Percentiles rank a stretch among this genome's conserved stretches.
These are phyloP conservation scores for Lentinula guzmanii DNA, from an alignment of 768 basidiomycete species.

Conservation along the genomic window DNA sequence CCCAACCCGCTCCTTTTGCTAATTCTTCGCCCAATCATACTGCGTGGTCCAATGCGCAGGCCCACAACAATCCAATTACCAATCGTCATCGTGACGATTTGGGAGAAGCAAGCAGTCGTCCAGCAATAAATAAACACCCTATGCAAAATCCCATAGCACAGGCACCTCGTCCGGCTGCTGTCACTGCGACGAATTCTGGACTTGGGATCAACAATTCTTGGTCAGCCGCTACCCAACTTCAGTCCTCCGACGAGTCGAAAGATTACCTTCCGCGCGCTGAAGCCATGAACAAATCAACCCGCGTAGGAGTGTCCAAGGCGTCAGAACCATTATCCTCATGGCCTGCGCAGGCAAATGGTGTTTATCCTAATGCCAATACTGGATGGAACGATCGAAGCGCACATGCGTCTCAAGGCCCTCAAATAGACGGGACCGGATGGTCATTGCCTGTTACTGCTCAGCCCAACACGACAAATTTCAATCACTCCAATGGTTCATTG, in stretches of 20 bases:
- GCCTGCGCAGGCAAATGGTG: not conserved
- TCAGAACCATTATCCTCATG: not conserved
- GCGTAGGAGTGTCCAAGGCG: not conserved
- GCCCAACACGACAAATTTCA: not conserved
- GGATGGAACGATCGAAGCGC: not conserved
- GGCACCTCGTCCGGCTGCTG: not conserved
- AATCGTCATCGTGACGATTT: not conserved
- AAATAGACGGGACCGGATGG: not conserved
- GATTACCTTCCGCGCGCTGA: not conserved
- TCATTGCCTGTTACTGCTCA: not conserved
- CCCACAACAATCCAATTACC: not conserved
- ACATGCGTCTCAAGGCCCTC: not conserved
- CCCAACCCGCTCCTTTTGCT: not conserved
- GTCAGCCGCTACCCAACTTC: not conserved
- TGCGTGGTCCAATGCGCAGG: not conserved
- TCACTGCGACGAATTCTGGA: not conserved
- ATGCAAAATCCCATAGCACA: not conserved
- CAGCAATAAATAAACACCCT: not conserved
- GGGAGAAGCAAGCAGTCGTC: not conserved
- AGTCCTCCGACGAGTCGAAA: not conserved
- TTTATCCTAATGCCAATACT: not conserved
- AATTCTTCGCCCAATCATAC: not conserved
- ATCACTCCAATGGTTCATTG: not conserved
- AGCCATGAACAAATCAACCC: not conserved
- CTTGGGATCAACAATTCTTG: not conserved